A percentile compares a stretch with the other conserved stretches of the same genome.
phyloP scores from a whole-genome alignment of 805 yeast genomes.

The Candida boleticola region DNA sequence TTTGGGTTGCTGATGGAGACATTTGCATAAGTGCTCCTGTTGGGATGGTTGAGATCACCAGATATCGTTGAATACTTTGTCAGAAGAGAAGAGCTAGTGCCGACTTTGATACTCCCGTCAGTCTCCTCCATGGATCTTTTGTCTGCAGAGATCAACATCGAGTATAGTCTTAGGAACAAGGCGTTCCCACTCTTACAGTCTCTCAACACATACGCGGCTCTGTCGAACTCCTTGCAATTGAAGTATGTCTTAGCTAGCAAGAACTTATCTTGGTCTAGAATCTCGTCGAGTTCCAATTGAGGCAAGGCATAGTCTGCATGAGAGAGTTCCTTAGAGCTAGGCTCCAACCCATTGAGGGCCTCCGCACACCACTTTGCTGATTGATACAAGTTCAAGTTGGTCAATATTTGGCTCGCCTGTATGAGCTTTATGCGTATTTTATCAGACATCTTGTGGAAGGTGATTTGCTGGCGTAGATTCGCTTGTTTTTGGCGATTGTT shows the following conservation, averaged over 20 bases:
- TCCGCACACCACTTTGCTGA: constrained; percentile 85
- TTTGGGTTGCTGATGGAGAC: constrained; percentile 15
- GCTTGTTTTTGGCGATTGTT: too few species aligned
- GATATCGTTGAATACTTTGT: neutral
- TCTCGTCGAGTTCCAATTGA: constrained; percentile 28
- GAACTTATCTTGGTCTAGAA: constrained; percentile 42
- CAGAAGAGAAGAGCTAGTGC: constrained; percentile 9
- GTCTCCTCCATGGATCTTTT: constrained; percentile 66
- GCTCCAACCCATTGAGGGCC: constrained; percentile 61
- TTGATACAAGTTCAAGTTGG: constrained; percentile 58
- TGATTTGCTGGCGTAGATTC: too few species aligned
- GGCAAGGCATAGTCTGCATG: constrained; percentile 1
- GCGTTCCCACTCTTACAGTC: constrained; percentile 52
- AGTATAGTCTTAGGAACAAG: constrained; percentile 63
- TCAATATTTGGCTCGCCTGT: constrained; percentile 36
- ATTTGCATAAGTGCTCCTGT: neutral
- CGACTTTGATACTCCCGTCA: constrained; percentile 59
- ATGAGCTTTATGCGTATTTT: constrained; percentile 23
- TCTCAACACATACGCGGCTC: constrained; percentile 63
- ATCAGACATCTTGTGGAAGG: constrained; percentile 1
- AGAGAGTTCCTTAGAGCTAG: constrained; percentile 1
- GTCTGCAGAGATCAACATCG: constrained; percentile 75
- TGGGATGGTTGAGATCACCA: neutral
- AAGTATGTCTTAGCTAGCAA: constrained; percentile 71
- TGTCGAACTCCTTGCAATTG: constrained; percentile 78